These are phyloP conservation scores for Hypoxylon sp. DNA, from an alignment of 2,329 filamentous ascomycete species.

Conservation along the genomic window DNA sequence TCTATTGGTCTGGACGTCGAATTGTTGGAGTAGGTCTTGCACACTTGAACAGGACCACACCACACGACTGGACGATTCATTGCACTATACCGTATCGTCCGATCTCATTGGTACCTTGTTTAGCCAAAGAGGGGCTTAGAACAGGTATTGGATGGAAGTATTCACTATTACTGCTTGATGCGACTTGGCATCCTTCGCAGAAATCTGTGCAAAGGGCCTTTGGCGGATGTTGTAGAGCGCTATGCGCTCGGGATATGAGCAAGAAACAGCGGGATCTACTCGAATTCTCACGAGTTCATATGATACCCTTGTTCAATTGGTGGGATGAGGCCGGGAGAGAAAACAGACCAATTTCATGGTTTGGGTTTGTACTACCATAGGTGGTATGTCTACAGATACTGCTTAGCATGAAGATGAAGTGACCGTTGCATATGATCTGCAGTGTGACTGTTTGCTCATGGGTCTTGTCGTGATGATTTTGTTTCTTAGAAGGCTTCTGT, in stretches of 20 bases:
- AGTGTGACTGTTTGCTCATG: neutral
- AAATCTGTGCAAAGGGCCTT: neutral
- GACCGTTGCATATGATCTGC: constrained; percentile 12
- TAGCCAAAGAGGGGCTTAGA: constrained; percentile 5
- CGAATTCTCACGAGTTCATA: constrained; percentile 40
- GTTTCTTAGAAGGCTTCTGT: neutral
- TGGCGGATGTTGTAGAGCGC: neutral
- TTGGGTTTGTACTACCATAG: constrained; percentile 23
- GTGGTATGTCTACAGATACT: constrained; percentile 28
- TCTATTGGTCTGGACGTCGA: constrained; percentile 99
- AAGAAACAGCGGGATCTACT: constrained; percentile 37
- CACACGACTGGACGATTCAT: constrained; percentile 11
- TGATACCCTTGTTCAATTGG: constrained; percentile 42
- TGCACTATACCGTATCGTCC: constrained; percentile 14
- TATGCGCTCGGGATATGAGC: constrained; percentile 15
- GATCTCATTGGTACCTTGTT: constrained; percentile 13
- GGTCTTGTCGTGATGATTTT: neutral
- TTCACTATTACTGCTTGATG: constrained; percentile 6
- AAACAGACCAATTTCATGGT: constrained; percentile 40
- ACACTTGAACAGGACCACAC: constrained; percentile 26
- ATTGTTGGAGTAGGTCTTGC: constrained; percentile 61
- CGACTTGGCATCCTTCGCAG: neutral
- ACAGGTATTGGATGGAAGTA: constrained; percentile 12
- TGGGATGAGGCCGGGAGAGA: constrained; percentile 40
- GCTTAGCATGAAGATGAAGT: constrained; percentile 14